These are phyloP conservation scores for Falciphora oryzae DNA, from an alignment of 2,329 filamentous ascomycete species.

Conservation along the genomic window DNA sequence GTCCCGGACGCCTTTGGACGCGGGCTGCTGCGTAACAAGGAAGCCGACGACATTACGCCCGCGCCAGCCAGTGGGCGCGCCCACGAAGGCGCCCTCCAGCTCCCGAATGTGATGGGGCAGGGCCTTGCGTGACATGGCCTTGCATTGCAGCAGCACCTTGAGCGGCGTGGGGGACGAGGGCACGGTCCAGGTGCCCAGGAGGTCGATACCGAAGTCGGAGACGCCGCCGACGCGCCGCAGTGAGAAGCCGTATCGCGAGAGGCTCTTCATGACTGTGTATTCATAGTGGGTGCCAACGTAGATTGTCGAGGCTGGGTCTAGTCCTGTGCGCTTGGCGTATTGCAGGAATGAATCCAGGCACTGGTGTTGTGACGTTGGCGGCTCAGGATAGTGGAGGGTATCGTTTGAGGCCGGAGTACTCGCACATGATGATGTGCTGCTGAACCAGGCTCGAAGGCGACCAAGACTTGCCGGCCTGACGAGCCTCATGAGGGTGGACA, in stretches of 20 bases:
- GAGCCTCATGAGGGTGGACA: neutral
- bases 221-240: conserved; percentile 60
- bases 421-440: neutral
- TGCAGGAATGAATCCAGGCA: conserved; percentile 59
- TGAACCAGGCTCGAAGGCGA: neutral
- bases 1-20: conserved; percentile 74
- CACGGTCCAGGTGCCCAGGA: conserved; percentile 64
- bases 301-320: conserved; percentile 51
- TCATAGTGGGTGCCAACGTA: conserved; percentile 75
- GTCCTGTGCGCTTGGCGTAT: conserved; percentile 51
- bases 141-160: conserved; percentile 61
- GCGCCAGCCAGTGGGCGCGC: conserved; percentile 68
- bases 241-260: conserved; percentile 57
- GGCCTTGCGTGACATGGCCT: conserved; percentile 46
- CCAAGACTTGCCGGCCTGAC: neutral
- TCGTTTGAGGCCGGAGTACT: neutral
- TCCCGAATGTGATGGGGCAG: conserved; percentile 63
- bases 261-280: conserved; percentile 55
- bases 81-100: conserved; percentile 70
- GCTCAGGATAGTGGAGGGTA: conserved; percentile 37
- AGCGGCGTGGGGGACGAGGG: conserved; percentile 37
- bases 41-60: conserved; percentile 61
- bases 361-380: conserved; percentile 48
- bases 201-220: conserved; percentile 67
- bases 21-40: conserved; percentile 60